Conservation (phyloP, 2,329 filamentous ascomycete species). For the Canariomyces notabilis region DNA sequence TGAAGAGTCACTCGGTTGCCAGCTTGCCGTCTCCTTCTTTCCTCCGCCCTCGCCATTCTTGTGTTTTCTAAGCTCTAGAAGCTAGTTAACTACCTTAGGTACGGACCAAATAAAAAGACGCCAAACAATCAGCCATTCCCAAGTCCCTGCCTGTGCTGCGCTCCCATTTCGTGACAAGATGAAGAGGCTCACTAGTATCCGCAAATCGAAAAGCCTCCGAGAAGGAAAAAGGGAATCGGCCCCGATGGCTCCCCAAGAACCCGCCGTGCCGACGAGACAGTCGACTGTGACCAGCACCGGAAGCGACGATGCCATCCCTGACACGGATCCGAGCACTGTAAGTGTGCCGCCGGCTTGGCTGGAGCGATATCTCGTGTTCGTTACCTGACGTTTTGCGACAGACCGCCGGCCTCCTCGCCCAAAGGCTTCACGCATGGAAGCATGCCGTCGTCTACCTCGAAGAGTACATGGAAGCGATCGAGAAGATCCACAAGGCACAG, state of each 20-base stretch:
- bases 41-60: not conserved
- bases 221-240: conserved; percentile 10
- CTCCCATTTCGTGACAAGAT: conserved; percentile 8
- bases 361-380: not conserved
- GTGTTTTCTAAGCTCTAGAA: not conserved
- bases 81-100: not conserved
- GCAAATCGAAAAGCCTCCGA: conserved; percentile 7
- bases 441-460: conserved; percentile 88
- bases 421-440: conserved; percentile 92
- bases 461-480: conserved; percentile 78
- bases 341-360: conserved; percentile 23
- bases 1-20: not conserved
- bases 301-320: conserved; percentile 55
- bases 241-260: conserved; percentile 2
- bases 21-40: not conserved
- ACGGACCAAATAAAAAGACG: not conserved
- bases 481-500: conserved; percentile 79
- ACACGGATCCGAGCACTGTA: conserved; percentile 54
- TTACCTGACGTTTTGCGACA: conserved; percentile 30
- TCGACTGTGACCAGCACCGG: conserved; percentile 41
- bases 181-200: conserved; percentile 14
- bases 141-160: not conserved
- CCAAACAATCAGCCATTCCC: not conserved
- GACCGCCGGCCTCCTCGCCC: conserved; percentile 75
- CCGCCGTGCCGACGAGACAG: conserved; percentile 41